Percentiles rank a stretch among this genome's conserved stretches.
These are phyloP conservation scores for Xerocomus potaroensis DNA, from an alignment of 768 basidiomycete genomes.

Conservation along the genomic window DNA sequence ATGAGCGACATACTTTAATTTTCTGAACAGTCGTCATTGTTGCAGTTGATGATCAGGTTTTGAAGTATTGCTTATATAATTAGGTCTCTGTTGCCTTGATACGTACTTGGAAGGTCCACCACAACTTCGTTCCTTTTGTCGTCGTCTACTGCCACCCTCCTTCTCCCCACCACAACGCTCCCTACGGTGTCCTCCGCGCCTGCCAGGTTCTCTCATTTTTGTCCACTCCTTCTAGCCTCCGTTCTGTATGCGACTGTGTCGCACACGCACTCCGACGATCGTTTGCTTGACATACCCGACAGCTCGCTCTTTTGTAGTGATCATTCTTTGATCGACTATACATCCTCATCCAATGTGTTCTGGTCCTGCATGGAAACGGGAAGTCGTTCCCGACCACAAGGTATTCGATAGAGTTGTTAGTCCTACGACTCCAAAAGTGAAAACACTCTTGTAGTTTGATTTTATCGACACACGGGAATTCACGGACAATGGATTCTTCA, in stretches of 20 bases:
- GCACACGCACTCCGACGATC: conserved; percentile 25
- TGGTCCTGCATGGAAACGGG: conserved; percentile 91
- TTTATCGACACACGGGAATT: conserved; percentile 94
- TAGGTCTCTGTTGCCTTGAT: conserved; percentile 9
- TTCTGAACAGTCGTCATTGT: conserved; percentile 87
- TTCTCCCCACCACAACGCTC: conserved; percentile 17
- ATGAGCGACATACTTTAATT: conserved; percentile 56
- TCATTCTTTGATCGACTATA: conserved; percentile 13
- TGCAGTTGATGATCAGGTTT: conserved; percentile 1
- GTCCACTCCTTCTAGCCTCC: conserved; percentile 20
- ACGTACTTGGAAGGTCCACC: too few species aligned
- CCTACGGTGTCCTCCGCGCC: conserved; percentile 7
- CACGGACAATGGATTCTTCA: conserved; percentile 78
- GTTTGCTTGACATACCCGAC: conserved; percentile 19
- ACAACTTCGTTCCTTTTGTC: too few species aligned
- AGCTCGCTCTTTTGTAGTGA: conserved; percentile 23
- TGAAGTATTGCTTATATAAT: conserved; percentile 12
- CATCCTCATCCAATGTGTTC: conserved; percentile 32
- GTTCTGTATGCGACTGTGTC: conserved; percentile 34
- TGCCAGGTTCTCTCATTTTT: conserved; percentile 21
- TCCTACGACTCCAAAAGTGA: conserved; percentile 1
- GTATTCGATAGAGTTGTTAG: conserved; percentile 39
- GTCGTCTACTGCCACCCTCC: too few species aligned
- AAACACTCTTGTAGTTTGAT: conserved; percentile 66
- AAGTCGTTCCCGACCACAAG: conserved; percentile 97